phyloP scores from a whole-genome alignment of 2,329 filamentous ascomycete genomes.

The Monosporascus sp. region DNA sequence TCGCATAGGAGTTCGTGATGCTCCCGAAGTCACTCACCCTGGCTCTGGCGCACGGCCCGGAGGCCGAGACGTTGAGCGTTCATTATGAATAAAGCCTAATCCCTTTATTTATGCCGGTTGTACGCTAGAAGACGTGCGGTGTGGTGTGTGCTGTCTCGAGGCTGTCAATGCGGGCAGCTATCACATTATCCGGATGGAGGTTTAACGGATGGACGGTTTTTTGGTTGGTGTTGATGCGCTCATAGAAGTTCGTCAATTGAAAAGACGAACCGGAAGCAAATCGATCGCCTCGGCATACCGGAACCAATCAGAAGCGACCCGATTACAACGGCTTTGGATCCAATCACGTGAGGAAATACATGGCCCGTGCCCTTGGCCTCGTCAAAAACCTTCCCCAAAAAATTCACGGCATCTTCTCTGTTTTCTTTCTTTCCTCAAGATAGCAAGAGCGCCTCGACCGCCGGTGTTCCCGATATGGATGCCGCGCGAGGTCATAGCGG shows the following conservation, averaged over 20 bases:
- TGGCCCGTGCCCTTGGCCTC: constrained; percentile 16
- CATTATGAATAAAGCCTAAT: constrained; percentile 33
- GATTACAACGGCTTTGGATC: neutral
- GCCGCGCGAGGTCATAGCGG: constrained; percentile 19
- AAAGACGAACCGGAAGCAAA: neutral
- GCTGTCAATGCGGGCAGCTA: constrained; percentile 2
- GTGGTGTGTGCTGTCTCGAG: neutral
- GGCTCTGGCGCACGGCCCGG: constrained; percentile 52
- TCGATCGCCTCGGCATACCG: neutral
- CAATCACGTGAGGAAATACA: neutral
- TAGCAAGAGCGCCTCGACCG: constrained; percentile 42
- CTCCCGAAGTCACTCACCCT: constrained; percentile 18
- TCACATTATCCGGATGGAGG: neutral
- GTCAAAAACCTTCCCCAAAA: constrained; percentile 3
- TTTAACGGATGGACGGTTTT: neutral
- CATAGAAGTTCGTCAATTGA: constrained; percentile 10
- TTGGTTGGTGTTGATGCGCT: constrained; percentile 15
- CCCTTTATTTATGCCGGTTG: neutral
- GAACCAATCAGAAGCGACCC: neutral
- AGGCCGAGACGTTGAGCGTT: constrained; percentile 53
- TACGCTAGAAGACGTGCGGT: neutral
- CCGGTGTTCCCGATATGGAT: constrained; percentile 12
- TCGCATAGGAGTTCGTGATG: neutral
- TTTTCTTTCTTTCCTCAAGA: constrained; percentile 38
- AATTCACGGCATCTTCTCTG: constrained; percentile 5